Evolutionary conservation across 2,329 filamentous ascomycete genomes (phyloP), one percentile per base, ranked within the genome.

Genomic region (Trichoderma guizhouense): DNA sequence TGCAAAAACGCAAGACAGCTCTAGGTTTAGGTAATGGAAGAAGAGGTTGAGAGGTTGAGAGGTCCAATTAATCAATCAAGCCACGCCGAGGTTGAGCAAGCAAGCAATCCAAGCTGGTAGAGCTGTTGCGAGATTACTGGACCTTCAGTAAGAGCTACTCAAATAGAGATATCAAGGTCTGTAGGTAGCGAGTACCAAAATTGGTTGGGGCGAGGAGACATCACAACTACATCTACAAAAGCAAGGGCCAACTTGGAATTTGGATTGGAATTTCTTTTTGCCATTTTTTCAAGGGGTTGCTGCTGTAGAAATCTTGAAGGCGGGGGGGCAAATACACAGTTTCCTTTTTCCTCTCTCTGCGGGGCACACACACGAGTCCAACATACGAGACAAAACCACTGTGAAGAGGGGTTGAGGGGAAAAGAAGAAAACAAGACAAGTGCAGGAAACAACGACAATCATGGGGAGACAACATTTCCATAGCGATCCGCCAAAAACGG

Each of bases 391-490:
- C 43, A 51, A 60, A 69, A 72, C 57, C 71, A 69, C 60, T 65
- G 65, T 64, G 58, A 72, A 24, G 43, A 69, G 55, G 63, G 71
- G 51, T 32, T 63, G 69, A 55, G 67, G 68, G 60, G 34, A 61
- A 64, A 70, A 62, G 43, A 62, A 39, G 47, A 70, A 60, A 60
- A 32, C 68, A 57, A 53, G 74, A 73, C 75, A 73, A 75, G 64
- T 74, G 74, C 68, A 74, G 57, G 71, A 74, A 55, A 75, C 71
- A 74, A 73, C 63, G 69, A 66, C 69, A 69, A 69, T 73, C 75
- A 76, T 67, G 32, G 73, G 72, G 72, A 74, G 75, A 77, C 76
- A 77, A 76, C 77, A 79, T 77, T 77, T 79, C 77, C 76, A 77
- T 78, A 74, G 71, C 72, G 75, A 78, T 76, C 78, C 74, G 76